phyloP scores from a whole-genome alignment of 768 basidiomycete genomes.

The Boletus rufocinnamomeus region DNA sequence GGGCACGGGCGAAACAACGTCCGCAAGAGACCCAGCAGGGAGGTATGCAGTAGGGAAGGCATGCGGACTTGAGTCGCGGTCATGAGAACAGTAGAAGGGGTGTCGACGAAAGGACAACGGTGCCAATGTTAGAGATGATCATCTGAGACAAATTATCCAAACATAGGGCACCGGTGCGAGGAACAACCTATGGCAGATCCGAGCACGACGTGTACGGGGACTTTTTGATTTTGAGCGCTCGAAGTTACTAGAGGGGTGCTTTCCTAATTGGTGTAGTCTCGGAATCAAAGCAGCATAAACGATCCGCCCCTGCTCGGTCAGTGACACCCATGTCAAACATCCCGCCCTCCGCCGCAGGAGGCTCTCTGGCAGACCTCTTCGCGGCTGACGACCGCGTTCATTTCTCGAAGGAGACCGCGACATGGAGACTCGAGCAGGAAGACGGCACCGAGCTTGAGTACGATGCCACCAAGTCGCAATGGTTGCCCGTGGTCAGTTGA shows the following conservation, averaged over 20 bases:
- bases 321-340: slow-evolving; percentile 25
- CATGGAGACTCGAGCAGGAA: slow-evolving; percentile 90
- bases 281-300: slow-evolving; percentile 45
- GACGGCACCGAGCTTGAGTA: slow-evolving; percentile 93
- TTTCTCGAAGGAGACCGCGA: slow-evolving; percentile 69
- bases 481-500: slow-evolving; percentile 79
- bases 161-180: too few relatives aligned
- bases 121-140: too few relatives aligned
- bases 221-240: too few relatives aligned
- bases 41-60: too few relatives aligned
- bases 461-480: slow-evolving; percentile 69
- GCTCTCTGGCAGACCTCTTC: slow-evolving; percentile 62
- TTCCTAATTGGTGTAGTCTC: slow-evolving; percentile 13
- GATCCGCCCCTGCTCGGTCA: slow-evolving; percentile 14
- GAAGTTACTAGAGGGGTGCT: not conserved
- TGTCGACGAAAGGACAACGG: too few relatives aligned
- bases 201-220: too few relatives aligned
- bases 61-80: too few relatives aligned
- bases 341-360: slow-evolving; percentile 51
- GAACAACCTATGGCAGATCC: too few relatives aligned
- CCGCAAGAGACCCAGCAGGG: too few relatives aligned
- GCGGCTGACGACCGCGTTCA: slow-evolving; percentile 80
- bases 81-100: too few relatives aligned
- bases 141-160: too few relatives aligned
- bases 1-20: too few relatives aligned